Conservation (phyloP, 495 filamentous ascomycete species). For the Penicillium coffeae region DNA sequence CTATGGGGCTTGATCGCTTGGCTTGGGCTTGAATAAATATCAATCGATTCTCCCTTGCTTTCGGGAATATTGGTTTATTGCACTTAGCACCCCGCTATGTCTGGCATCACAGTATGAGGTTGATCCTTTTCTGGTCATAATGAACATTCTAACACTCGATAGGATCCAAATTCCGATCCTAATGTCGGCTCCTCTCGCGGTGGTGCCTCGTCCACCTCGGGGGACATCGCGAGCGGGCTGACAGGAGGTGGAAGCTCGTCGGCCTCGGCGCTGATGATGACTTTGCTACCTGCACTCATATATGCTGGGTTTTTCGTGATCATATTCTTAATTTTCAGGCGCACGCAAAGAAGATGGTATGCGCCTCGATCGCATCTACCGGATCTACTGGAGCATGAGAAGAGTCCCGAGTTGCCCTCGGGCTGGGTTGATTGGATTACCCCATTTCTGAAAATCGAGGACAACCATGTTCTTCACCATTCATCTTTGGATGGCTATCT, state of each 20-base stretch:
- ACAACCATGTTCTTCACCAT: slow-evolving; percentile 59
- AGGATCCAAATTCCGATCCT: slow-evolving; percentile 40
- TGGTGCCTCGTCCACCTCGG: slow-evolving; percentile 36
- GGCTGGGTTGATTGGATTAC: slow-evolving; percentile 60
- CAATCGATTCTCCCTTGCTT: too few species aligned
- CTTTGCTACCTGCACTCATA: slow-evolving; percentile 65
- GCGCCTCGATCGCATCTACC: slow-evolving; percentile 79
- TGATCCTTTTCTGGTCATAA: slow-evolving; percentile 1
- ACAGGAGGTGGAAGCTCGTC: slow-evolving; percentile 34
- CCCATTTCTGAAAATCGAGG: slow-evolving; percentile 56
- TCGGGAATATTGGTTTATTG: too few species aligned
- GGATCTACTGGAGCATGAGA: slow-evolving; percentile 55
- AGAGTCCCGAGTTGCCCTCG: slow-evolving; percentile 38
- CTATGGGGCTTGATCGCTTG: too few species aligned
- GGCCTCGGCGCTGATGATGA: slow-evolving; percentile 59
- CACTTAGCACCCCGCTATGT: not conserved
- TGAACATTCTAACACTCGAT: slow-evolving; percentile 9
- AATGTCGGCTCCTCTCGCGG: slow-evolving; percentile 43
- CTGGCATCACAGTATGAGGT: not conserved
- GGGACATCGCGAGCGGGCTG: slow-evolving; percentile 28
- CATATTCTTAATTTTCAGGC: slow-evolving; percentile 72
- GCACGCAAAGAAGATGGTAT: slow-evolving; percentile 71
- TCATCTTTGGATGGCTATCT: slow-evolving; percentile 77
- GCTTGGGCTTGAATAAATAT: too few species aligned
- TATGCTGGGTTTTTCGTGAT: slow-evolving; percentile 61